Percentiles rank a stretch among this genome's conserved stretches.
These are phyloP conservation scores for Parasitella parasitica DNA, from an alignment of 371 early-diverging fungal species.

Conservation along the genomic window DNA sequence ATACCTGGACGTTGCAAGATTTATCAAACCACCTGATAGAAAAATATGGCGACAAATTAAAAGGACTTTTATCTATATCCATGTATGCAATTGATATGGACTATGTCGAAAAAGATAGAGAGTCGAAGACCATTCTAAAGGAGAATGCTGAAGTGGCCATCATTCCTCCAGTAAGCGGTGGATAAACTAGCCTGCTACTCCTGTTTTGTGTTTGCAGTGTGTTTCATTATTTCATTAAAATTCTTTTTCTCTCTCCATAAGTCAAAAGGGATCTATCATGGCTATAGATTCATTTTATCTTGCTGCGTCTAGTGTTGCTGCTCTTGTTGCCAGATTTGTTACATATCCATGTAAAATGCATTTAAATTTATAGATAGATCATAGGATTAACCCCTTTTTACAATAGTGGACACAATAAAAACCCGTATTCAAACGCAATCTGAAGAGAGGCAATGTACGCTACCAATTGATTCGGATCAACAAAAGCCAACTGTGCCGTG, in stretches of 20 bases:
- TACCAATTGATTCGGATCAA: not conserved
- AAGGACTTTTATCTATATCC: slow-evolving; percentile 45
- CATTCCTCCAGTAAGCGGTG: slow-evolving; percentile 81
- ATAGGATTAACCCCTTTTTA: not conserved
- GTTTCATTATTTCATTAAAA: not conserved
- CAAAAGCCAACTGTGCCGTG: not conserved
- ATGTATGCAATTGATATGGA: slow-evolving; percentile 73
- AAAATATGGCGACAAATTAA: slow-evolving; percentile 41
- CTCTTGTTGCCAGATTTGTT: slow-evolving; percentile 49
- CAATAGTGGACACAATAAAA: slow-evolving; percentile 70
- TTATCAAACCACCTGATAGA: slow-evolving; percentile 34
- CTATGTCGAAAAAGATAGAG: slow-evolving; percentile 53
- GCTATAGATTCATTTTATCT: slow-evolving; percentile 29
- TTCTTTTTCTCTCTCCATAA: not conserved
- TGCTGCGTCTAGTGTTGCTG: slow-evolving; percentile 47
- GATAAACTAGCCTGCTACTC: too few relatives aligned
- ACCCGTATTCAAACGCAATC: slow-evolving; percentile 53
- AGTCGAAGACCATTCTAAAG: slow-evolving; percentile 30
- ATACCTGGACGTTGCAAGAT: slow-evolving; percentile 20
- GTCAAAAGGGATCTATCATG: slow-evolving; percentile 2
- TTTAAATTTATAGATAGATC: not conserved
- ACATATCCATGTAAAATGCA: slow-evolving; percentile 50
- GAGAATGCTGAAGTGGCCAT: slow-evolving; percentile 65
- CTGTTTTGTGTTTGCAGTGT: too few relatives aligned
- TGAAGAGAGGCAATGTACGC: slow-evolving; percentile 13